Conservation (phyloP, 345 rosid species). For the Durio zibethinus region DNA sequence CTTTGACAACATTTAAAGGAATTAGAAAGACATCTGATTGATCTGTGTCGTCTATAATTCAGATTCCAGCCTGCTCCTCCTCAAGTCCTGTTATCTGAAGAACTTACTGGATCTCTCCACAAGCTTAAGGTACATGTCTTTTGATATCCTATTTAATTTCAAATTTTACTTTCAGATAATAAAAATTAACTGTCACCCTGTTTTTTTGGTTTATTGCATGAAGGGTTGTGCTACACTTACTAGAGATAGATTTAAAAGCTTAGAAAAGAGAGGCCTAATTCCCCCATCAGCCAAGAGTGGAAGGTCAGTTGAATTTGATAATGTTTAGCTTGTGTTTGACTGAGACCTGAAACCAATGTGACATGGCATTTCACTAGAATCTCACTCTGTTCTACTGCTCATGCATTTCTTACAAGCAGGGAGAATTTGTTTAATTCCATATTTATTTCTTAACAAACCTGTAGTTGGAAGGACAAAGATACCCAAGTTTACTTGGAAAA, state of each 20-base stretch:
- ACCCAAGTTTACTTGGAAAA: neutral
- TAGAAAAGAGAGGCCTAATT: constrained; percentile 85
- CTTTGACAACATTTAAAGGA: neutral
- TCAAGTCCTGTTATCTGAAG: constrained; percentile 87
- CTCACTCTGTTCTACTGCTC: neutral
- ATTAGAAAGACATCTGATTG: neutral
- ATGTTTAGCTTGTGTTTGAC: neutral
- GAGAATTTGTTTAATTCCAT: neutral
- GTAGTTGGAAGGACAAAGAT: neutral
- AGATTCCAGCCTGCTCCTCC: constrained; percentile 82
- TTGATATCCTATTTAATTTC: constrained; percentile 8
- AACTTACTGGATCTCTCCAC: constrained; percentile 87
- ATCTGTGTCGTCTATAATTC: constrained; percentile 13
- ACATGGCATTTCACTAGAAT: neutral
- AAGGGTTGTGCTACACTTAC: constrained; percentile 87
- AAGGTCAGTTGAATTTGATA: constrained; percentile 46
- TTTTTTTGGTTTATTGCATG: neutral
- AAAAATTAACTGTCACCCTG: neutral
- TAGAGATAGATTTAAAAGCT: constrained; percentile 84
- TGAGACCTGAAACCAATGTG: neutral
- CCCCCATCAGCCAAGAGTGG: constrained; percentile 52
- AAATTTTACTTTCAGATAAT: neutral
- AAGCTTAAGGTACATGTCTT: constrained; percentile 57
- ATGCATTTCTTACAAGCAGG: neutral
- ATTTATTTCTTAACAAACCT: neutral